Evolutionary conservation across 139 green algal species (phyloP).

Genomic region (Pseudopediastrum boryanum): DNA sequence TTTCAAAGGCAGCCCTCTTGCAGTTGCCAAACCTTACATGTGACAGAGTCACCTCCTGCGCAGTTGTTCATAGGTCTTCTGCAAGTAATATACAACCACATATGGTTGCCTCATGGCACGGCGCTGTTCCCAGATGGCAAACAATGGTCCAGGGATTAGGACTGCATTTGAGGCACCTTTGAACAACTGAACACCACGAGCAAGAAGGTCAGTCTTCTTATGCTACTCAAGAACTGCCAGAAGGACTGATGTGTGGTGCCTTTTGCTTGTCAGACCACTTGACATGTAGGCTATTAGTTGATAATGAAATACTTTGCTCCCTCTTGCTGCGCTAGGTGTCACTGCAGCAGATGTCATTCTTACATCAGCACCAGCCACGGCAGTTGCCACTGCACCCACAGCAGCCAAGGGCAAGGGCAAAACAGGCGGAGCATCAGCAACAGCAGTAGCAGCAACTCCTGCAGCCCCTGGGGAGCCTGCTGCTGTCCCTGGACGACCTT

Average conservation of each 20-base stretch:
- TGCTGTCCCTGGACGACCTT: background rate
- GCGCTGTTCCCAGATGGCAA: slow-evolving; percentile 12
- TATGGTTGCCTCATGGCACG: background rate
- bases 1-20: background rate
- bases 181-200: no score
- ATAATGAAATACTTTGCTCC: background rate
- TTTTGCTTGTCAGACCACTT: background rate
- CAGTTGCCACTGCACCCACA: background rate
- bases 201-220: no score
- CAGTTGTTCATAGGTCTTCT: background rate
- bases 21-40: background rate
- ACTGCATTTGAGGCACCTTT: no score
- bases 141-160: no score
- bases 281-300: background rate
- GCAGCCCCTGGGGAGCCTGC: background rate
- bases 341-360: background rate
- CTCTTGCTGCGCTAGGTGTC: background rate
- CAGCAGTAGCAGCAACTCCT: background rate
- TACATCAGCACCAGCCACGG: background rate
- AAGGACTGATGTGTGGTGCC: no score
- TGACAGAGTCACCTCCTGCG: background rate
- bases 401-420: background rate
- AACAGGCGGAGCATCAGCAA: background rate
- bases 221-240: no score
- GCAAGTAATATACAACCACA: background rate